Evolutionary conservation across 495 filamentous ascomycete genomes (phyloP).

Genomic region (Cladorrhinum samala): DNA sequence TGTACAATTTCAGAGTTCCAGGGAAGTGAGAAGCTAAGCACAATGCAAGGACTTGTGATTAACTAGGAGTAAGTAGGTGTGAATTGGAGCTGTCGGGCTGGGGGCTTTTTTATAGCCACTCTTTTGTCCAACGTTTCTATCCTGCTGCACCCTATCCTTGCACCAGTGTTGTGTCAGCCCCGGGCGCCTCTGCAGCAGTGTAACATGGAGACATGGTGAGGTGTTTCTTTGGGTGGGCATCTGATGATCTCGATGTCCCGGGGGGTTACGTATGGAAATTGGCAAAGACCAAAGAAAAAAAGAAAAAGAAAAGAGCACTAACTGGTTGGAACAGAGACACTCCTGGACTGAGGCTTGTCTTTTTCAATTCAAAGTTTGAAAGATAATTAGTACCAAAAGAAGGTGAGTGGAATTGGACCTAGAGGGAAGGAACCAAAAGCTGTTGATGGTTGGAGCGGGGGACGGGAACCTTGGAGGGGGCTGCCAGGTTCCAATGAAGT

Average conservation of each 20-base stretch:
- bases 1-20: neutral
- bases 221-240: constrained; percentile 8
- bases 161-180: too few species aligned
- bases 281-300: neutral
- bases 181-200: too few species aligned
- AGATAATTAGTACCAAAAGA: neutral
- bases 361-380: neutral
- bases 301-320: constrained; percentile 3
- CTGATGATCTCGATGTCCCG: constrained; percentile 11
- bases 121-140: neutral
- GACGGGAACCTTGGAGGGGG: neutral
- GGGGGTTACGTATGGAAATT: constrained; percentile 6
- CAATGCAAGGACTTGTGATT: neutral
- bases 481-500: neutral
- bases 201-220: constrained; percentile 1
- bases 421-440: neutral
- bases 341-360: too few species aligned
- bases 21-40: neutral
- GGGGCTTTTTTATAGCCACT: constrained; percentile 6
- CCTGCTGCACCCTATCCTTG: neutral
- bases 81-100: neutral
- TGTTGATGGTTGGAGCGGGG: neutral
- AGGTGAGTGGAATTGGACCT: neutral
- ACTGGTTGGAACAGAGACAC: constrained; percentile 5
- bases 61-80: neutral